phyloP scores from a whole-genome alignment of 1,284 basidiomycete genomes.

The Austroboletus niveus region DNA sequence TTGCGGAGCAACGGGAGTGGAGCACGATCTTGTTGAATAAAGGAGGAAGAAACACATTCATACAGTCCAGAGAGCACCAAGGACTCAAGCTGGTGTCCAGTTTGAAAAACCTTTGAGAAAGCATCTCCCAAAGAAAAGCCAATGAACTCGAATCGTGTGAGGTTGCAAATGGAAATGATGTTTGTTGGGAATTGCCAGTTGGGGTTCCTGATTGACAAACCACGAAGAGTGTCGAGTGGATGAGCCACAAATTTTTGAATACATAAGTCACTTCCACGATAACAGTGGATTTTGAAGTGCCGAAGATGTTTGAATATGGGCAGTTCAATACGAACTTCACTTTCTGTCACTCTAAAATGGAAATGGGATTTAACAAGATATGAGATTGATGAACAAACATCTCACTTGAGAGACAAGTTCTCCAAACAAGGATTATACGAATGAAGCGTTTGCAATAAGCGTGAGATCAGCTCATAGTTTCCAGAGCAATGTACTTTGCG shows the following conservation, averaged over 20 bases:
- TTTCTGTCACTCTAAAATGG: slow-evolving; percentile 45
- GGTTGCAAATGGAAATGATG: slow-evolving; percentile 55
- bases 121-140: slow-evolving; percentile 52
- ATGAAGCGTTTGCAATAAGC: slow-evolving; percentile 53
- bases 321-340: slow-evolving; percentile 48
- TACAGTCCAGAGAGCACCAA: slow-evolving; percentile 54
- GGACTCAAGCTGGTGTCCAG: slow-evolving; percentile 62
- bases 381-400: slow-evolving; percentile 35
- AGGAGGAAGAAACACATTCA: slow-evolving; percentile 45
- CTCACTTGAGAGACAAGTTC: slow-evolving; percentile 44
- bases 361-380: background rate
- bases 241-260: slow-evolving; percentile 50
- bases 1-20: slow-evolving; percentile 59
- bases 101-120: slow-evolving; percentile 56
- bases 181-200: slow-evolving; percentile 56
- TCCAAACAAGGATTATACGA: slow-evolving; percentile 49
- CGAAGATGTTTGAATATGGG: slow-evolving; percentile 57
- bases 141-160: slow-evolving; percentile 60
- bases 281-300: slow-evolving; percentile 52
- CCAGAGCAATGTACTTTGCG: slow-evolving; percentile 61
- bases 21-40: slow-evolving; percentile 45
- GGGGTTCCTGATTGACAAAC: slow-evolving; percentile 53
- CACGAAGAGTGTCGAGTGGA: slow-evolving; percentile 49
- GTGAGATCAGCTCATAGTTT: slow-evolving; percentile 49
- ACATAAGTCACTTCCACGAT: slow-evolving; percentile 39